A percentile compares a stretch with the other conserved stretches of the same genome.
Conservation (phyloP, 805 yeast species). For the Sugiyamaella mastotermitis region DNA sequence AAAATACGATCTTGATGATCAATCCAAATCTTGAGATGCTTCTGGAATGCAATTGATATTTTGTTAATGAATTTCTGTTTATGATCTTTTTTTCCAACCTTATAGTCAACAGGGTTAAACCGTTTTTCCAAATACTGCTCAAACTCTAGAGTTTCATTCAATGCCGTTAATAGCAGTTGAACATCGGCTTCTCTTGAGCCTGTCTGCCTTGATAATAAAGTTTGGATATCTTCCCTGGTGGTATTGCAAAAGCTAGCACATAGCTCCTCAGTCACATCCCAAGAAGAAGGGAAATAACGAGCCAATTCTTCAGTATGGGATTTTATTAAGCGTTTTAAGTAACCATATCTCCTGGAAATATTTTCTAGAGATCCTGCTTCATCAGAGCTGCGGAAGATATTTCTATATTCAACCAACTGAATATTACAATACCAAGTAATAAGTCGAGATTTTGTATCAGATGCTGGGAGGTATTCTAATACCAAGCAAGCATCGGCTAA, state of each 20-base stretch:
- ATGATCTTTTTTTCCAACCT: too few species aligned
- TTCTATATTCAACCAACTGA: slow-evolving; percentile 64
- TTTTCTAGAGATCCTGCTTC: slow-evolving; percentile 96
- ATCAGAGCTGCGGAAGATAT: slow-evolving; percentile 71
- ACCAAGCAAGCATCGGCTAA: slow-evolving; percentile 62
- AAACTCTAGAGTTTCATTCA: slow-evolving; percentile 77
- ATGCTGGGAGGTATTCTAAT: slow-evolving; percentile 49
- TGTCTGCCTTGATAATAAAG: slow-evolving; percentile 33
- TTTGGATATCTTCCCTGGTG: slow-evolving; percentile 62
- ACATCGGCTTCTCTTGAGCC: slow-evolving; percentile 40
- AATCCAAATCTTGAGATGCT: slow-evolving; percentile 80
- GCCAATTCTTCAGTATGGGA: slow-evolving; percentile 49
- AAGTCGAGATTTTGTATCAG: slow-evolving; percentile 54
- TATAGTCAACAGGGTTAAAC: slow-evolving; percentile 36
- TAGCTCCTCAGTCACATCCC: slow-evolving; percentile 65
- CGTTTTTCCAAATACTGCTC: slow-evolving; percentile 66
- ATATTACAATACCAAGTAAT: slow-evolving; percentile 66
- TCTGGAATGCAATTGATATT: slow-evolving; percentile 71
- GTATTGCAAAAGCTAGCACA: slow-evolving; percentile 57
- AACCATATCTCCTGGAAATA: slow-evolving; percentile 71
- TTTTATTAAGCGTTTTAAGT: slow-evolving; percentile 65
- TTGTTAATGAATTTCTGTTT: slow-evolving; percentile 37
- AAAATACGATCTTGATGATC: slow-evolving; percentile 69
- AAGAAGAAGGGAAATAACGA: slow-evolving; percentile 56
- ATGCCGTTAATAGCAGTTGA: slow-evolving; percentile 57